Conservation (phyloP, 2,329 filamentous ascomycete genomes). For the Fusarium pseudonygamai region DNA sequence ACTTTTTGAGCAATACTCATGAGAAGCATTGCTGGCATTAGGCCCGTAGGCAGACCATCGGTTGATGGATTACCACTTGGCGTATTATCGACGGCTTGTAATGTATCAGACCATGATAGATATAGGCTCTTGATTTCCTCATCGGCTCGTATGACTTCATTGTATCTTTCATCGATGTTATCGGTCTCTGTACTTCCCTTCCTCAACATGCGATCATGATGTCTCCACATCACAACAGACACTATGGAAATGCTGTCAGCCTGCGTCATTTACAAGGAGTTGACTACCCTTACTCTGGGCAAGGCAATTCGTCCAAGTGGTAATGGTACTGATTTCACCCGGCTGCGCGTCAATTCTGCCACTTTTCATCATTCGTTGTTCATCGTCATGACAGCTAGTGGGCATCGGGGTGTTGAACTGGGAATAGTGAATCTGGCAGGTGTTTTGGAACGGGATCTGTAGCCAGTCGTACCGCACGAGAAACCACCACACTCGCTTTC, state of each 20-base stretch:
- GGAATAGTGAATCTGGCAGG: neutral
- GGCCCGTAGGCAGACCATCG: neutral
- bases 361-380: neutral
- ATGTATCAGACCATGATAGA: neutral
- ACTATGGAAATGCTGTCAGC: neutral
- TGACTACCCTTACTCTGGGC: neutral
- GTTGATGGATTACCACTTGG: neutral
- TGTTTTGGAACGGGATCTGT: constrained; percentile 3
- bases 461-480: constrained; percentile 10
- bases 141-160: neutral
- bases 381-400: neutral
- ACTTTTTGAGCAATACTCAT: constrained; percentile 3
- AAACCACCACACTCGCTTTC: constrained; percentile 1
- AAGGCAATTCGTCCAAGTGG: neutral
- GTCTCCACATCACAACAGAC: neutral
- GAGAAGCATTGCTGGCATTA: constrained; percentile 8
- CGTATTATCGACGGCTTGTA: neutral
- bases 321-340: neutral
- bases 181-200: fast-evolving
- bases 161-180: neutral
- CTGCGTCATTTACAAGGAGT: too few relatives aligned
- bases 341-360: neutral
- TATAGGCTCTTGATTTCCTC: neutral
- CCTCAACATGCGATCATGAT: neutral
- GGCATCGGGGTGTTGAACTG: neutral